These are phyloP conservation scores for Ophiostoma triangulosporum DNA, from an alignment of 2,329 filamentous ascomycete species.

Conservation along the genomic window DNA sequence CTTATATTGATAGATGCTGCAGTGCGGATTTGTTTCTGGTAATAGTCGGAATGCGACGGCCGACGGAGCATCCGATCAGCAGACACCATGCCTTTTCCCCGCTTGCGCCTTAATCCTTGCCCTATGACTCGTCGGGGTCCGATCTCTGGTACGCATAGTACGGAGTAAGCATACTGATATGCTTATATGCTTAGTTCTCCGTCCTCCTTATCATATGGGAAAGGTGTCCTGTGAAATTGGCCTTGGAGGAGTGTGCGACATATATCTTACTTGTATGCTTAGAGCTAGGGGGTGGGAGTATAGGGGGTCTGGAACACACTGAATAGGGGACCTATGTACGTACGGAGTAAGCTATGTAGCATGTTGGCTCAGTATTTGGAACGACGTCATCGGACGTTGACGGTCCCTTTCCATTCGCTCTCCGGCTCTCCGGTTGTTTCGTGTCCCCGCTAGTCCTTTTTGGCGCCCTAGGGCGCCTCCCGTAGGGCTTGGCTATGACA, in stretches of 20 bases:
- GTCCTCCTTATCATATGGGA: too few species aligned
- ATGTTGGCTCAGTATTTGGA: neutral
- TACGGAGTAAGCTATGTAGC: too few species aligned
- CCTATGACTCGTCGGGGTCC: neutral
- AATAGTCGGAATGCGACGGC: neutral
- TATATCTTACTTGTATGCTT: too few species aligned
- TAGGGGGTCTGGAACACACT: neutral
- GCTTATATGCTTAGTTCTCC: too few species aligned
- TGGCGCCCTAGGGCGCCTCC: neutral
- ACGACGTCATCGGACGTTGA: slow-evolving; percentile 10
- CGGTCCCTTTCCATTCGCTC: neutral
- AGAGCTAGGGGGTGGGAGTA: neutral
- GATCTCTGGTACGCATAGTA: neutral
- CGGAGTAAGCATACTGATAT: too few species aligned
- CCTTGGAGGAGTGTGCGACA: too few species aligned
- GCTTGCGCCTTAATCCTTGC: neutral
- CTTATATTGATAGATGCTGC: too few species aligned
- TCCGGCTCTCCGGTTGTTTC: neutral
- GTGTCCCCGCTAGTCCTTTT: neutral
- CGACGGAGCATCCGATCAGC: neutral
- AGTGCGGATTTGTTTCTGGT: neutral
- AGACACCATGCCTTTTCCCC: neutral
- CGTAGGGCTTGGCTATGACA: neutral
- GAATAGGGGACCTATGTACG: neutral
- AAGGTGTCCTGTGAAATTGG: neutral